Evolutionary conservation across 2,329 filamentous ascomycete genomes (phyloP), one percentile per base, ranked within the genome.

Genomic region (Aspergillus felis): DNA sequence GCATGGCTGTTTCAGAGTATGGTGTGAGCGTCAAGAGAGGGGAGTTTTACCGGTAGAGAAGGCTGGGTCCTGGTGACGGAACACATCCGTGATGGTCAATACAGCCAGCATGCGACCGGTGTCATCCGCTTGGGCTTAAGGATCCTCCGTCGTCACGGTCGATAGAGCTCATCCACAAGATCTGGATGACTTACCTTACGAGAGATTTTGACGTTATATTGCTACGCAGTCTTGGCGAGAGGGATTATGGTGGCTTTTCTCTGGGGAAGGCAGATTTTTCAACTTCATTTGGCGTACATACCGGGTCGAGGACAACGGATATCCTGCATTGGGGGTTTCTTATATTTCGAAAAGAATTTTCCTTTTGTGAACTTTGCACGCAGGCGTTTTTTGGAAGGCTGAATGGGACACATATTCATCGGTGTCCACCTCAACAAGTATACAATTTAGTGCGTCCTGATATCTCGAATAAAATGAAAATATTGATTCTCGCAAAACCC

Each of bases 1-100:
- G 94, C 17, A 97, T 97, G 92, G 94, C 94, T 1, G 93, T 97
- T 29, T 90, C 90, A 32, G 94, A 99, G 80, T 99, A 97, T 72
- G 94, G 94, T 1, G 92, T 99, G 53, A 99, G 96, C 72, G 90
- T 97, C 54, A 97, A 96, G 85, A 84, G 94, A 63, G 92, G 93
- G 70, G 94, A 99, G 78, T 99, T 97, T 72, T 99, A 99, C 75
- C 84, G 92, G 68, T 97, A 73, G 46, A 52, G 46, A 10, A n/a
- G 32, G 51, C 22, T 24, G 10, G 7, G n/a, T 17, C 12, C 32
- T 17, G 38, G 41, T 2, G 9, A 38, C 28, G n/a, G 17, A 32
- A 14, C 47, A 27, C 24, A 32, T 51, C 25, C 14, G 32, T 14
- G 32, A 6, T 38, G 29, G 29, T 32, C 12, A 32, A 4, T 14